phyloP scores from a whole-genome alignment of 768 basidiomycete genomes.

The Nidularia sp. region DNA sequence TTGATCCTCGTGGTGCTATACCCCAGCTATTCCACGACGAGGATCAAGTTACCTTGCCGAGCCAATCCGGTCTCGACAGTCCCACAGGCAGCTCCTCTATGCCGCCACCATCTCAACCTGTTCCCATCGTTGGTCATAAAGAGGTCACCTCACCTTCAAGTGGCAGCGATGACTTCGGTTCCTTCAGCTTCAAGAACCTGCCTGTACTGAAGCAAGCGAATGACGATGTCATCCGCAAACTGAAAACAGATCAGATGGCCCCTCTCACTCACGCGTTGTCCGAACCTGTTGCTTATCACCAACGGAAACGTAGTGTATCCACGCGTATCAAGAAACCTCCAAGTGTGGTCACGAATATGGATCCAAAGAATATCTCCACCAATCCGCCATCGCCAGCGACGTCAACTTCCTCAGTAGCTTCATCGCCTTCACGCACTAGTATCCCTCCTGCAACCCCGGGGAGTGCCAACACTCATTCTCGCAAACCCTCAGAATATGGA shows the following conservation, averaged over 20 bases:
- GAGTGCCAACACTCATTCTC: conserved; percentile 53
- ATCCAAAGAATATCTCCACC: conserved; percentile 57
- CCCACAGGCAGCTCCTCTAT: conserved; percentile 32
- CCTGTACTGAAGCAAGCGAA: conserved; percentile 96
- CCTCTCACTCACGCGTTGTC: conserved; percentile 73
- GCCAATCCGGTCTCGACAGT: conserved; percentile 43
- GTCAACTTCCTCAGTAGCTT: conserved; percentile 87
- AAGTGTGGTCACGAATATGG: conserved; percentile 68
- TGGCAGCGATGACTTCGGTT: conserved; percentile 88
- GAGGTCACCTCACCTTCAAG: conserved; percentile 44
- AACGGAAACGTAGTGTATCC: conserved; percentile 79
- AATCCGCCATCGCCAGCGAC: conserved; percentile 90
- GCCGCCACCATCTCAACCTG: conserved; percentile 38
- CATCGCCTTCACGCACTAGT: conserved; percentile 79
- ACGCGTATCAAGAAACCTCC: conserved; percentile 78
- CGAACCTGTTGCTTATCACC: conserved; percentile 54
- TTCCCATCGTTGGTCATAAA: conserved; percentile 33
- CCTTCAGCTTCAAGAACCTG: conserved; percentile 97
- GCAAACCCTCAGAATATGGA: conserved; percentile 88
- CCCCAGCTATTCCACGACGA: conserved; percentile 91
- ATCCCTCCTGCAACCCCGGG: conserved; percentile 71
- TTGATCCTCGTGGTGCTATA: conserved; percentile 92
- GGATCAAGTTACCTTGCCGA: conserved; percentile 57
- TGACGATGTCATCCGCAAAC: conserved; percentile 94
- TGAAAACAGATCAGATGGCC: conserved; percentile 85